These are phyloP conservation scores for Aspergillus sp. DNA, from an alignment of 2,329 filamentous ascomycete genomes.

Conservation along the genomic window DNA sequence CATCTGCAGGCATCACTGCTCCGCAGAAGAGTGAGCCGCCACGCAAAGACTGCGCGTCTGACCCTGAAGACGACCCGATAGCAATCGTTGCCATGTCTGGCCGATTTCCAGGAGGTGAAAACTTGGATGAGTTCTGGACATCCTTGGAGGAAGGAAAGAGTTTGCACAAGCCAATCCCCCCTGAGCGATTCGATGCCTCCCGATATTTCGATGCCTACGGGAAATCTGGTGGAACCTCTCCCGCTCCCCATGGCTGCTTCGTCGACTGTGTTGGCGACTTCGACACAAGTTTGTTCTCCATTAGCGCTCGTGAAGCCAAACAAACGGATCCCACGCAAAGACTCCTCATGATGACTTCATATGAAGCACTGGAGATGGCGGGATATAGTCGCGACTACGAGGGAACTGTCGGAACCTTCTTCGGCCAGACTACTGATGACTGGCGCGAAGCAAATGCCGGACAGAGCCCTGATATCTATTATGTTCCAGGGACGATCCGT, in stretches of 20 bases:
- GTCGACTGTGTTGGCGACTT: slow-evolving; percentile 32
- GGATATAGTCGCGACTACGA: slow-evolving; percentile 60
- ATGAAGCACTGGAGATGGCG: slow-evolving; percentile 71
- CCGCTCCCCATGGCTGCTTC: slow-evolving; percentile 28
- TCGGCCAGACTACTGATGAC: slow-evolving; percentile 62
- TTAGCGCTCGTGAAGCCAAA: slow-evolving; percentile 59
- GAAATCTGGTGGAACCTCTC: slow-evolving; percentile 24
- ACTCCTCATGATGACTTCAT: slow-evolving; percentile 65
- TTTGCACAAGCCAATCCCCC: slow-evolving; percentile 20
- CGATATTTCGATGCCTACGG: slow-evolving; percentile 27
- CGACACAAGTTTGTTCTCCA: slow-evolving; percentile 35
- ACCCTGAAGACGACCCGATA: too few species aligned
- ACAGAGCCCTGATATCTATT: slow-evolving; percentile 62
- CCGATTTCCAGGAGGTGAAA: slow-evolving; percentile 5
- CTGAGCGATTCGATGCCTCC: slow-evolving; percentile 27
- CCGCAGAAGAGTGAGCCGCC: too few species aligned
- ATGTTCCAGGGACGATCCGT: slow-evolving; percentile 53
- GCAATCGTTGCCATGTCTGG: slow-evolving; percentile 1
- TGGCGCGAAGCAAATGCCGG: slow-evolving; percentile 58
- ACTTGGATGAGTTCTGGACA: slow-evolving; percentile 3
- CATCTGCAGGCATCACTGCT: too few species aligned
- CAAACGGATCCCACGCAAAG: slow-evolving; percentile 75
- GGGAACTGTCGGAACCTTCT: slow-evolving; percentile 62
- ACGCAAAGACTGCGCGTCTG: too few species aligned
- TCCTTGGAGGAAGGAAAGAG: slow-evolving; percentile 13